Base-by-base conservation (phyloP, 164 flowering plant species). In the Magnolia sinica region DNA sequence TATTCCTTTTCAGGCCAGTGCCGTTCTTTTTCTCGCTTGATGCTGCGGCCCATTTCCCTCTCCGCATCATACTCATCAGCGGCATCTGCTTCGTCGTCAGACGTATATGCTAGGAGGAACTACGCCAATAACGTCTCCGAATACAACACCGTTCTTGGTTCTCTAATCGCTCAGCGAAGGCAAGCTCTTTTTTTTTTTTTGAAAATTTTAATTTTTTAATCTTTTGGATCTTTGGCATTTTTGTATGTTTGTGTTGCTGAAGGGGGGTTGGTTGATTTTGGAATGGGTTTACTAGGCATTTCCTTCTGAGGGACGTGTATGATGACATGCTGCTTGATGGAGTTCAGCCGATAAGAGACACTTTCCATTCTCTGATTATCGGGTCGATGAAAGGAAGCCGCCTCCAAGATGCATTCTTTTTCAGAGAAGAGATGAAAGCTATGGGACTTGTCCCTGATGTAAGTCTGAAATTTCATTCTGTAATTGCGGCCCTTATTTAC, bases 371-470 rank as follows among this genome's bases (percentile, higher is more conserved):
- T 0, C 82, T 96, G 73, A 79, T 94, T 4, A 80, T 82, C 23
- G 98, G 95, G 64, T 82, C 93, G 20, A 88, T 94, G 95, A 91
- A 83, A 84, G 95, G 98, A 23, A 84, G 85, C 75, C 87, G 96
- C 0, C 73, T 96, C 85, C 94, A 96, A 78, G 97, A 96, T 71
- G 90, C 95, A 37, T 87, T 93, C 82, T 96, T 80, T 84, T 96
- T 94, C 83, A 83, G 85, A 29, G 91, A 96, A 45, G 86, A 93
- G 79, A 96, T 96, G 99, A 92, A 86, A 76, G 69, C 91, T 45
- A 84, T 89, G 95, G 99, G 99, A 66, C 82, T 96, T 84, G 73
- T 85, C 70, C 99, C 98, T 74, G 98, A 96, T 88, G 99, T 93
- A 88, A 79, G 91, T 70, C 29, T 37, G 45, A 37, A 37, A 37